Evolutionary conservation across 768 basidiomycete genomes (phyloP), one percentile per base, ranked within the genome.

Genomic region (Hericium alpestre): DNA sequence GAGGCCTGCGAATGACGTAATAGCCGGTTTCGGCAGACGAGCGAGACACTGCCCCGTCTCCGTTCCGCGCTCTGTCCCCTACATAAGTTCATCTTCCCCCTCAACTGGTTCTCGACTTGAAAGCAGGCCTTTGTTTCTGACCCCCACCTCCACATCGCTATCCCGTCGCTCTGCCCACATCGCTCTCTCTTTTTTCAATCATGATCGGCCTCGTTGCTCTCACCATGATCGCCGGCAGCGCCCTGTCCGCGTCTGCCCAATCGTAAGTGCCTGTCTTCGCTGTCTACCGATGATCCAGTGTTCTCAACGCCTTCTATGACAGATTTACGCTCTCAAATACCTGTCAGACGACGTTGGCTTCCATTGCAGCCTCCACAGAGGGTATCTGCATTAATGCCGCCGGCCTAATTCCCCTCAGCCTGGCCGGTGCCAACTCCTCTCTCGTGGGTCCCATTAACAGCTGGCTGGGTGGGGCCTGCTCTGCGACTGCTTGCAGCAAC

Each of bases 381-480:
- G 77, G 76, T 1, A 61, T 70, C 11, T 86, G 84, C 67, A 65
- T 86, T 53, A 77, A 74, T 59, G 73, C 77, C 6, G 63, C 69
- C 3, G 70, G 73, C 27, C 67, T 84, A n/a, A 48, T 78, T 51
- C 61, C 75, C 4, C 58, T 83, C 52, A 57, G 74, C 55, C 59
- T 71, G 23, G 62, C 68, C 20, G 59, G 64, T 56, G 50, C 60
- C 12, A 71, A 71, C 53, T 61, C 66, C 16, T 79, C 80, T 10
- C 58, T 83, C 49, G 67, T 81, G n/a, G 60, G 63, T 4, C 71
- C 80, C 12, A 61, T 88, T 56, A 72, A 84, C 68, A 75, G 54
- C 41, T 90, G 87, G 87, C 68, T 87, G 51, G 73, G 69, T 0
- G 78, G 77, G 50, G 39, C 85, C 53, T 87, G 86, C 65, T 61